Conservation (phyloP, 495 filamentous ascomycete genomes). For the Penicillium macrosclerotiorum region DNA sequence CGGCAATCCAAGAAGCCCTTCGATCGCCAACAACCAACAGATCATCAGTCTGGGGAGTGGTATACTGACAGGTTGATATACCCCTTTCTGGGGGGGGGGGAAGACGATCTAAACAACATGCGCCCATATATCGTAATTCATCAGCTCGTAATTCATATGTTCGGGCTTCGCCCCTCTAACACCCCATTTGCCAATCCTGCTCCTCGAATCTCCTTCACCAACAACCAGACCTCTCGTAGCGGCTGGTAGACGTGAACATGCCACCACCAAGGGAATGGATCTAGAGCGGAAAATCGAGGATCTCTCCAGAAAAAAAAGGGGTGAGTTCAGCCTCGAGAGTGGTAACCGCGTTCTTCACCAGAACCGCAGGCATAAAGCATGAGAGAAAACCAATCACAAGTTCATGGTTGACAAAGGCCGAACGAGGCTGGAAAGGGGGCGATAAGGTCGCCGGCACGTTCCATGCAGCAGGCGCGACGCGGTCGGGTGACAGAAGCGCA, state of each 20-base stretch:
- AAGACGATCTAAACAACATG: too few relatives aligned
- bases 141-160: constrained; percentile 7
- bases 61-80: too few relatives aligned
- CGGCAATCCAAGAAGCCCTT: too few relatives aligned
- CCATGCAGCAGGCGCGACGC: constrained; percentile 8
- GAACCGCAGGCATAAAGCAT: constrained; percentile 9
- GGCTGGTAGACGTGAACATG: constrained; percentile 40
- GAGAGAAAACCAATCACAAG: constrained; percentile 3
- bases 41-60: too few relatives aligned
- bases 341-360: constrained; percentile 5
- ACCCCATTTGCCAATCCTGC: constrained; percentile 8
- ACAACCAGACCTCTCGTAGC: constrained; percentile 28
- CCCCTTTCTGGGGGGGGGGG: too few relatives aligned
- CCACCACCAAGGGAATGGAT: constrained; percentile 51
- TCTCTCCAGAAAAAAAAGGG: constrained; percentile 36
- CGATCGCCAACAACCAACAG: too few relatives aligned
- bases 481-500: constrained; percentile 24
- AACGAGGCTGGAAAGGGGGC: background rate
- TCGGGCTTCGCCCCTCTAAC: background rate
- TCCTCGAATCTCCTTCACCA: constrained; percentile 23
- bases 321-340: constrained; percentile 7
- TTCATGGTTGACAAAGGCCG: background rate
- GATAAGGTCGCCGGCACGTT: constrained; percentile 13
- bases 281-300: constrained; percentile 29
- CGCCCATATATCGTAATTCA: too few relatives aligned